Evolutionary conservation across 1,284 basidiomycete genomes (phyloP), one percentile per base, ranked within the genome.

Genomic region (Ceratobasidium sp.): DNA sequence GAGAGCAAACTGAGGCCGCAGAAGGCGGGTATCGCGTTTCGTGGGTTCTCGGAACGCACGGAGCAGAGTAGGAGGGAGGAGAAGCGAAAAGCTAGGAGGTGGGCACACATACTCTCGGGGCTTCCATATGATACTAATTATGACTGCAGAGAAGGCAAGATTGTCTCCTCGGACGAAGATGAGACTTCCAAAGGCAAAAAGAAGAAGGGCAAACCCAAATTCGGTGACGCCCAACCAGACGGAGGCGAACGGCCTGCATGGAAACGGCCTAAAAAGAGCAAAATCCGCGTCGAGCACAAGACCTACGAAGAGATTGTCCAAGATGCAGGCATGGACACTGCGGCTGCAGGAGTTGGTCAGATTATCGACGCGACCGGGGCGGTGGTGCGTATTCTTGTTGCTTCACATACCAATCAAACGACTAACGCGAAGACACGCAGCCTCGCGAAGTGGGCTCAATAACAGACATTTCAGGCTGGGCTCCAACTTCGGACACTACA

Each of bases 351-450:
- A 0, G 78, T 94, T 53, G 94, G 93, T 1, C 86, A 90, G 73
- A 95, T 98, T 35, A 91, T 97, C 64, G 96, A 98, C 78, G 92
- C 95, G n/a, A 92, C 93, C 15, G 92, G 95, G 45, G 91, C 92
- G 70, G 92, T 92, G 74, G 93, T 95, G 77, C 71, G 89, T 79
- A 22, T 13, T 35, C 29, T 49, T 25, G 20, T 29, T 22, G 15
- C 17, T 38, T 10, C 35, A 27, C 17, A n/a, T 47, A 17, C 1
- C 17, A 67, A n/a, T 49, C 58, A 31, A 38, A 27, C n/a, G 2
- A 17, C 40, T 69, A 5, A 34, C 6, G 40, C 47, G 17, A 4
- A 12, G 31, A 17, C n/a, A 25, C 27, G 8, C 22, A 94, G 91
- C 87, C 89, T 27, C 85, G 90, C 43, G 92, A 95, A 78, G 87